Evolutionary conservation across 202 grass and related monocot genomes (phyloP).

Genomic region (Schoenoplectus tabernaemontani): DNA sequence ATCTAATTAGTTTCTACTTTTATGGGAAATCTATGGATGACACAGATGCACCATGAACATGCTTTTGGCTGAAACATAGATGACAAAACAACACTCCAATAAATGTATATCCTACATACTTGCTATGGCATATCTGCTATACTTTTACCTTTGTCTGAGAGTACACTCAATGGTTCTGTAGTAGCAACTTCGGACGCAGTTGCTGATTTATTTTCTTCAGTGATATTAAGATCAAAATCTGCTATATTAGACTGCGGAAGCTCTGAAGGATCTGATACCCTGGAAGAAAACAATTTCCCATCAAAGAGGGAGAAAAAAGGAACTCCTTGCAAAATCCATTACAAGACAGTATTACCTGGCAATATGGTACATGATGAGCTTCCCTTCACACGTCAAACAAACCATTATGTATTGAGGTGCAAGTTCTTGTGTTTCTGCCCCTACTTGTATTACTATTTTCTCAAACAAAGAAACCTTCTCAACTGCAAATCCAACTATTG

Average conservation of each 20-base stretch:
- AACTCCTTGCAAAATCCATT: constrained; percentile 17
- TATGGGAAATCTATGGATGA: not conserved
- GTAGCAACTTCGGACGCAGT: constrained; percentile 29
- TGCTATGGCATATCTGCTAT: not conserved
- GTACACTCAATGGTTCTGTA: constrained; percentile 23
- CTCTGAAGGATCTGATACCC: constrained; percentile 80
- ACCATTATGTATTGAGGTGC: constrained; percentile 76
- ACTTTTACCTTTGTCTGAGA: constrained; percentile 35
- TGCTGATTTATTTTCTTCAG: constrained; percentile 31
- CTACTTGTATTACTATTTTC: constrained; percentile 64
- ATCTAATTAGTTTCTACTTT: not conserved
- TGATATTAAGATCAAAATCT: constrained; percentile 29
- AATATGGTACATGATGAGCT: constrained; percentile 66
- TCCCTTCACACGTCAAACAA: constrained; percentile 88
- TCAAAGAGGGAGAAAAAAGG: constrained; percentile 28
- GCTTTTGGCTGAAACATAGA: not conserved
- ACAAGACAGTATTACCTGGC: constrained; percentile 51
- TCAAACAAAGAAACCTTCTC: constrained; percentile 84
- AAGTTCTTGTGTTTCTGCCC: constrained; percentile 54
- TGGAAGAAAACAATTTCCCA: constrained; percentile 32
- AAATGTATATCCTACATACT: not conserved
- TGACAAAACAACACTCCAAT: not conserved
- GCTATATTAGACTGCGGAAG: constrained; percentile 42
- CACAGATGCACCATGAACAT: not conserved
- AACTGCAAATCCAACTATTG: constrained; percentile 82